Base-by-base conservation (phyloP, 768 basidiomycete species). In the Termitomyces sp. region DNA sequence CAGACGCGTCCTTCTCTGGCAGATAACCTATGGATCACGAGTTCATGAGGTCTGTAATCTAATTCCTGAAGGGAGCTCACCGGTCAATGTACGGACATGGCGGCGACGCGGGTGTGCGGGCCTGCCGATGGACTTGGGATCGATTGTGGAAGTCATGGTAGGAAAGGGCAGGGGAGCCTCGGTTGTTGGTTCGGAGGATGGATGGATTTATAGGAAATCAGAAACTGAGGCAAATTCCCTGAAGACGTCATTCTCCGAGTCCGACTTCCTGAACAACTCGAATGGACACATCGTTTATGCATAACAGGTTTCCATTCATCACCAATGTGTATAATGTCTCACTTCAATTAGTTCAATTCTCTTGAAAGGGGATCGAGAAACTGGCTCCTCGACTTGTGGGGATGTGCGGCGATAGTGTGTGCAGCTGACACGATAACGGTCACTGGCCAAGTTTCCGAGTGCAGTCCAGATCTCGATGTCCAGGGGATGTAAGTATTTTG, bases 1-100 rank as follows among this genome's bases (percentile, higher is more conserved):
- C 91, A 46, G 77, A 69, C 3, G 79, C 84, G 65, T 92, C 90
- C 46, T 81, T 81, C 69, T 93, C 91, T 4, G 91, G 88, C 3
- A 87, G 72, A 66, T 91, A 92, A 16, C 88, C 91, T 93, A 49
- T 51, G 29, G 55, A 49, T 16, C n/a, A 20, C 22, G 14, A 54
- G 43, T 36, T 50, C 43, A 57, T 20, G 39, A 9, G 34, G 36
- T 46, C 37, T 34, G 14, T 49, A 5, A n/a, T n/a, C 26, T 26
- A 26, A 9, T 55, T 24, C 26, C 46, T 60, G 52, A n/a, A 46
- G 13, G 27, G 42, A 42, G 57, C 70, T 52, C 62, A 85, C 87
- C 81, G 13, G 86, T 88, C 53, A 87, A 73, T 24, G 87, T 81
- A 46, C 88, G 80, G 53, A 87, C 85, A 73, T 90, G 88, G 59